These are phyloP conservation scores for Pterocarpus santalinus DNA, from an alignment of 306 rosid genomes.

Conservation along the genomic window DNA sequence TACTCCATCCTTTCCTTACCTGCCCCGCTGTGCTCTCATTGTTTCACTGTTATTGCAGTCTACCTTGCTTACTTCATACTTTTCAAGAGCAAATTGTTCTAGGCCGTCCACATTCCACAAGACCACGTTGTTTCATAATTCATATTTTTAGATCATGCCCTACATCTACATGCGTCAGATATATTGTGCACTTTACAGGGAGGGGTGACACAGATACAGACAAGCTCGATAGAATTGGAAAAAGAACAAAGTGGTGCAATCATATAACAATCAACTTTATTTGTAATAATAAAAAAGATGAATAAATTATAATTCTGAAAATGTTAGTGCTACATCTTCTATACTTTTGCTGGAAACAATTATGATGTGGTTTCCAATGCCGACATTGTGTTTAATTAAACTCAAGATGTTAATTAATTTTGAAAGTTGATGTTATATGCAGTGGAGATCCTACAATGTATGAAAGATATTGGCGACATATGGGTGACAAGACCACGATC, in stretches of 20 bases:
- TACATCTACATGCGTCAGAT: constrained; percentile 21
- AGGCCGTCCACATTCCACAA: constrained; percentile 6
- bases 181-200: constrained; percentile 32
- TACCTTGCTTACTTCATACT: constrained; percentile 1
- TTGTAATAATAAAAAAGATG: constrained; percentile 8
- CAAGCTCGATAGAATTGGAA: constrained; percentile 6
- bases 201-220: background rate
- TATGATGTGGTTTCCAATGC: constrained; percentile 13
- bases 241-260: background rate
- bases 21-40: constrained; percentile 34
- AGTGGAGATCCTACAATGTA: constrained; percentile 94
- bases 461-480: constrained; percentile 71
- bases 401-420: constrained; percentile 31
- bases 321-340: background rate
- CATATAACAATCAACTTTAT: constrained; percentile 24
- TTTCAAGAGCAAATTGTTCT: constrained; percentile 18
- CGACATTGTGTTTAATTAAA: constrained; percentile 19
- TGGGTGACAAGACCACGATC: constrained; percentile 70
- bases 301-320: background rate
- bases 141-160: constrained; percentile 42
- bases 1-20: constrained; percentile 28
- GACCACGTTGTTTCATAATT: constrained; percentile 44
- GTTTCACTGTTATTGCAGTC: constrained; percentile 37
- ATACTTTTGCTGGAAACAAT: constrained; percentile 5
- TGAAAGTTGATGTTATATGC: constrained; percentile 38